Conservation (phyloP, 768 basidiomycete species). For the Cystobasidium ongulense region DNA sequence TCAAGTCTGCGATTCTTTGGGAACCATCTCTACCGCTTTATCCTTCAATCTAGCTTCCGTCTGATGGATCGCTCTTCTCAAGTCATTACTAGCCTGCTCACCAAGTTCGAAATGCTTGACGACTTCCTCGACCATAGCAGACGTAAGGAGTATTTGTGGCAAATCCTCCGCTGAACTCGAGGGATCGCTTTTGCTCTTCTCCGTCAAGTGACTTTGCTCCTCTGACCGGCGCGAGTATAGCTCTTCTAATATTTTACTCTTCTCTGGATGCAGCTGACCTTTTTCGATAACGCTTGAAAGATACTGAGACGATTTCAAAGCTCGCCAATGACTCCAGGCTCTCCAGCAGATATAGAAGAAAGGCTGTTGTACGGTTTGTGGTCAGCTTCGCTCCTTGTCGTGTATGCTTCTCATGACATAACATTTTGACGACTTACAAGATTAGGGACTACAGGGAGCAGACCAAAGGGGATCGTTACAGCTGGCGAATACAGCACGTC, state of each 20-base stretch:
- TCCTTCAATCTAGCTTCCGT: slow-evolving; percentile 18
- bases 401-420: too few relatives aligned
- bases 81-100: slow-evolving; percentile 23
- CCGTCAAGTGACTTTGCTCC: not conserved
- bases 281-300: not conserved
- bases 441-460: slow-evolving; percentile 20
- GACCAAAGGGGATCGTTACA: slow-evolving; percentile 9
- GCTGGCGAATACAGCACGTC: not conserved
- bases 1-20: not conserved
- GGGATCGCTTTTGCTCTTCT: not conserved
- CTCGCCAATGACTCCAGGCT: slow-evolving; percentile 29
- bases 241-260: not conserved
- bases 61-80: slow-evolving; percentile 24
- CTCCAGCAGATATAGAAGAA: slow-evolving; percentile 28
- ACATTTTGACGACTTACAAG: slow-evolving; percentile 13
- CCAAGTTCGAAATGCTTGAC: slow-evolving; percentile 19
- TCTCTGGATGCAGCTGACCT: slow-evolving; percentile 12
- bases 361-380: not conserved
- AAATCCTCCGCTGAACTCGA: not conserved
- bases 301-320: slow-evolving; percentile 27
- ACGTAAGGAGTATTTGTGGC: slow-evolving; percentile 6
- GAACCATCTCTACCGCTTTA: not conserved
- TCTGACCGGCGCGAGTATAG: not conserved
- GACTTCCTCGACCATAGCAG: slow-evolving; percentile 13
- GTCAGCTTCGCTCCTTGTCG: too few relatives aligned